Percentiles rank a stretch among this genome's conserved stretches.
phyloP scores from a whole-genome alignment of 1,284 basidiomycete genomes.

The Trichosporon coremiiforme region DNA sequence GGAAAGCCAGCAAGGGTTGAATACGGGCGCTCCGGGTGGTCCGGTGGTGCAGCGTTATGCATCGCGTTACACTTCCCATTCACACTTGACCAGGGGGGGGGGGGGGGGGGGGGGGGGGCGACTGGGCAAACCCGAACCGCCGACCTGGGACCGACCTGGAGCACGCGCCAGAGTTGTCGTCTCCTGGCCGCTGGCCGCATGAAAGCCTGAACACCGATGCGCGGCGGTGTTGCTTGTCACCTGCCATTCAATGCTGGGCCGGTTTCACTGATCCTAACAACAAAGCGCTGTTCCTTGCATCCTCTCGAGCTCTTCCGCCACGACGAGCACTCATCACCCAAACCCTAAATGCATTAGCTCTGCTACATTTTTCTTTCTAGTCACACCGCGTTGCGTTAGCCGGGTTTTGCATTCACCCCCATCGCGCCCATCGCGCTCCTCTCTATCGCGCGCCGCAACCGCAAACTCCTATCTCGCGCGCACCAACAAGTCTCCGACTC shows the following conservation, averaged over 20 bases:
- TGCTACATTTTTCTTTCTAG: conserved; percentile 17
- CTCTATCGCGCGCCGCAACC: neutral
- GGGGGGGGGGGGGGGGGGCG: neutral
- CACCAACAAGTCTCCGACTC: conserved; percentile 13
- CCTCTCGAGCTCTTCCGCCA: neutral
- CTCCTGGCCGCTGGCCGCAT: neutral
- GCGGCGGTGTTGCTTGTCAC: neutral
- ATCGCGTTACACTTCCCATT: conserved; percentile 9
- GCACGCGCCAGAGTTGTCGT: neutral
- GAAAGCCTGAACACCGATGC: neutral
- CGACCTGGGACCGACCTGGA: neutral
- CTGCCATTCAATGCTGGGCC: conserved; percentile 4
- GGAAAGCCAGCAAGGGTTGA: neutral
- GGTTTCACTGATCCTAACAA: conserved; percentile 7
- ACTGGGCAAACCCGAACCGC: conserved; percentile 6
- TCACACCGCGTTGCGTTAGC: conserved; percentile 19
- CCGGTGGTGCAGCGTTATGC: conserved; percentile 17
- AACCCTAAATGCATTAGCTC: conserved; percentile 20
- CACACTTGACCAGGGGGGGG: neutral
- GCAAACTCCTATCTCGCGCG: neutral
- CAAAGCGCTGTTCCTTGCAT: neutral
- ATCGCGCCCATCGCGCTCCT: neutral
- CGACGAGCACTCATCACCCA: neutral
- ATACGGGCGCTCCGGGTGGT: neutral
- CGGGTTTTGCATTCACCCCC: neutral